These are phyloP conservation scores for Saxispiralis lemnorum DNA, from an alignment of 495 filamentous ascomycete species.

Conservation along the genomic window DNA sequence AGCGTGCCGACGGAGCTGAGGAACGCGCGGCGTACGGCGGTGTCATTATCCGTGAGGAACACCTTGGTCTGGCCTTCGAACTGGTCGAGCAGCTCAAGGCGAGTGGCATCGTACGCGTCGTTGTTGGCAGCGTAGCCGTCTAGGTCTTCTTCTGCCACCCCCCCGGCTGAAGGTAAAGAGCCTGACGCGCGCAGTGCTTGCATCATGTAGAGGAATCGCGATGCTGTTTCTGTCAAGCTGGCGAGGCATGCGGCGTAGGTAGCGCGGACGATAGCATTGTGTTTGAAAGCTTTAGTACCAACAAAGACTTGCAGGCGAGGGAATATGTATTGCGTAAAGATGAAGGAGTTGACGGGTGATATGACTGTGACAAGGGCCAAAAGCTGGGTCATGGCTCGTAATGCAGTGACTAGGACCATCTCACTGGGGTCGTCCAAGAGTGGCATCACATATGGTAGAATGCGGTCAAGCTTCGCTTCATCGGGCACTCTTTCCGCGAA, in stretches of 20 bases:
- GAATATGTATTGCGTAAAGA: slow-evolving; percentile 90
- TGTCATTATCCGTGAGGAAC: slow-evolving; percentile 69
- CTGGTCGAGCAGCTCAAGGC: slow-evolving; percentile 53
- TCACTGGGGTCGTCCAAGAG: slow-evolving; percentile 66
- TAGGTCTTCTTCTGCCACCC: slow-evolving; percentile 58
- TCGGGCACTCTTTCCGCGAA: slow-evolving; percentile 85
- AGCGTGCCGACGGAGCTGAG: slow-evolving; percentile 82
- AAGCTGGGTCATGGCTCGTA: slow-evolving; percentile 73
- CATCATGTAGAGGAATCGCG: slow-evolving; percentile 74
- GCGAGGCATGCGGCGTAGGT: slow-evolving; percentile 88
- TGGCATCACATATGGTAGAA: slow-evolving; percentile 74
- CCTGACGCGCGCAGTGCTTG: slow-evolving; percentile 74
- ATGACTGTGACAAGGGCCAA: slow-evolving; percentile 71
- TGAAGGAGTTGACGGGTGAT: slow-evolving; percentile 84
- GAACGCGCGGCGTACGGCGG: slow-evolving; percentile 81
- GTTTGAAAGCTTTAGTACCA: slow-evolving; percentile 34
- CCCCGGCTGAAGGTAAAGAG: slow-evolving; percentile 57
- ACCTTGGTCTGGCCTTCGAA: slow-evolving; percentile 81
- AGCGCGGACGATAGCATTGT: slow-evolving; percentile 56
- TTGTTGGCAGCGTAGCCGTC: slow-evolving; percentile 46
- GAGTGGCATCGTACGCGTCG: slow-evolving; percentile 66
- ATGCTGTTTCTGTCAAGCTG: slow-evolving; percentile 74
- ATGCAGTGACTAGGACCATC: slow-evolving; percentile 64
- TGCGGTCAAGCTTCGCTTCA: slow-evolving; percentile 88
- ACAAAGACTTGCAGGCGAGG: slow-evolving; percentile 62